Evolutionary conservation across 306 rosid species (phyloP).

Genomic region (Rosa persica): DNA sequence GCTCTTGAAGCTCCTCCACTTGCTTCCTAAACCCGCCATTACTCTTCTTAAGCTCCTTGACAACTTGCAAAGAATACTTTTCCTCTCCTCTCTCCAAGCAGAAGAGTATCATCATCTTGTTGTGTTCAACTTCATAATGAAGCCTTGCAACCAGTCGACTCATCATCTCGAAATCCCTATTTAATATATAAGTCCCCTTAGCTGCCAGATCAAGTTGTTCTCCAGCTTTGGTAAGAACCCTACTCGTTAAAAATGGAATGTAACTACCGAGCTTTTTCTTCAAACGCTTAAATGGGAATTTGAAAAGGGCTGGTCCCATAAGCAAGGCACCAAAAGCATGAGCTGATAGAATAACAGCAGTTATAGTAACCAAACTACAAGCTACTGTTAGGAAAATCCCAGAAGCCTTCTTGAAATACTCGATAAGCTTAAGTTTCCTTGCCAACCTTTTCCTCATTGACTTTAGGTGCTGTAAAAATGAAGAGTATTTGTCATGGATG

Average conservation of each 20-base stretch:
- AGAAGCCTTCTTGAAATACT: constrained; percentile 30
- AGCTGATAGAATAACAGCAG: constrained; percentile 24
- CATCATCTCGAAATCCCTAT: constrained; percentile 53
- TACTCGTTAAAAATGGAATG: constrained; percentile 13
- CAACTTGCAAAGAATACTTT: constrained; percentile 32
- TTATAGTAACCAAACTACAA: constrained; percentile 36
- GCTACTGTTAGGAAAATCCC: constrained; percentile 33
- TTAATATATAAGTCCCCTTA: constrained; percentile 57
- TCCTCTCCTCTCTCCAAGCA: constrained; percentile 49
- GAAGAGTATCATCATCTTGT: constrained; percentile 38
- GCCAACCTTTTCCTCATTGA: constrained; percentile 46
- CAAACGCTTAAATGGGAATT: constrained; percentile 27
- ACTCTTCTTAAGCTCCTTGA: constrained; percentile 53
- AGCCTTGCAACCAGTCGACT: constrained; percentile 49
- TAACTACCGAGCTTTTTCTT: constrained; percentile 20
- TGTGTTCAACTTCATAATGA: constrained; percentile 47
- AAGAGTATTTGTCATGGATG: constrained; percentile 36
- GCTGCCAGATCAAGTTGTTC: constrained; percentile 57
- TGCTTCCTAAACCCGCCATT: constrained; percentile 44
- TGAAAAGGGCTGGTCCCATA: constrained; percentile 38
- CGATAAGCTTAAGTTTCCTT: constrained; percentile 37
- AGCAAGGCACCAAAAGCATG: constrained; percentile 34
- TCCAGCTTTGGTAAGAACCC: constrained; percentile 32
- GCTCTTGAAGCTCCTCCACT: constrained; percentile 63
- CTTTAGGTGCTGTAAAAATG: constrained; percentile 30